Evolutionary conservation across 495 filamentous ascomycete genomes (phyloP), one percentile per base, ranked within the genome.

Genomic region (Penicillium simplicissimum): DNA sequence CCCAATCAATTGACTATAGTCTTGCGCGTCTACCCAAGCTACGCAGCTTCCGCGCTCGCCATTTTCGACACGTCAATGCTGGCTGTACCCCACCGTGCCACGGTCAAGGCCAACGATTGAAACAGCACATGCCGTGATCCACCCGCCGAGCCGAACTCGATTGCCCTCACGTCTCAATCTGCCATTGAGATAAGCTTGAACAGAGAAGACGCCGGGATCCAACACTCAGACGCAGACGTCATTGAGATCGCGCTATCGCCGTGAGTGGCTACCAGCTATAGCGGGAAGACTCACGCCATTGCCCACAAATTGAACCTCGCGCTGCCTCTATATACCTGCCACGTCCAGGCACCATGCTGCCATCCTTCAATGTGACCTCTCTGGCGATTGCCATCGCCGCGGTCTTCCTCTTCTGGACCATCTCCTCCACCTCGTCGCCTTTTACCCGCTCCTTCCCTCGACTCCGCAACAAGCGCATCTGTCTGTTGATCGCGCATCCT

Each of bases 401-500:
- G 4, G 63, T 78, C 47, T 72, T 77, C 62, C 17, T 78, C 57
- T 78, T 79, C 69, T 82, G 81, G 76, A 78, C 74, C 23, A 73
- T 76, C 67, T 84, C 71, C 59, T 83, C 74, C 61, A 82, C 77
- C 71, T 86, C 68, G 55, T 95, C 64, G 78, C 90, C 58, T 62
- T 92, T 68, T 78, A 88, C 74, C 65, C 85, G 74, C 9, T 81
- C 84, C 31, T 90, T 93, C 66, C 91, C 91, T 0, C 84, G 74
- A 55, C 80, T 96, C 58, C 79, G 79, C 59, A 87, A 89, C 78
- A 93, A 96, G 79, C 82, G 89, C 62, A 91, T 97, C 62, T 89
- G 89, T 68, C 82, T 98, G 31, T 80, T 98, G 38, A 98, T 98
- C 72, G 95, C 95, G 4, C 95, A 98, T 75, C 95, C 95, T 0